Evolutionary conservation across 495 filamentous ascomycete genomes (phyloP), one percentile per base, ranked within the genome.

Genomic region (Tuber calosporum): DNA sequence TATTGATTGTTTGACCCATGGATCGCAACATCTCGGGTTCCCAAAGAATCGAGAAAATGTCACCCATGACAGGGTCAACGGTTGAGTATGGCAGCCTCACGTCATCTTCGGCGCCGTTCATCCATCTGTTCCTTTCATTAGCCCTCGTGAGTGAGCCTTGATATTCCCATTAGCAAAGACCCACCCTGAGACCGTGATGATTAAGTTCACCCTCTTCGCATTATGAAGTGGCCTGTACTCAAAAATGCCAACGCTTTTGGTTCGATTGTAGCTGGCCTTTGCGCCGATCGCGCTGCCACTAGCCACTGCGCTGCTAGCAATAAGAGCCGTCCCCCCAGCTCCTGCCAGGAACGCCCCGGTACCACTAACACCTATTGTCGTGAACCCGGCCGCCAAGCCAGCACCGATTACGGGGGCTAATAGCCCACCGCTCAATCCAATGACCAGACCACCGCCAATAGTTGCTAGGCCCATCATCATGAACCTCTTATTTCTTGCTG

Each of bases 1-100:
- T 97, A 77, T 97, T 97, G 78, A 99, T 98, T 36, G 95, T 99
- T 71, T 93, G 90, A 86, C 95, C 95, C 92, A 97, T 98, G 80
- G 91, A 95, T 67, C 88, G 90, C 76, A 99, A 87, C 94, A 99
- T 96, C 77, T 99, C 95, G 5, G 95, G 96, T 82, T 99, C 95
- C 96, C 96, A 99, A 70, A 94, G 85, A 13, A 99, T 89, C 0
- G 96, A 98, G 83, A 98, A 99, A 34, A 99, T 88, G 84, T 99
- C 95, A 42, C 95, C 95, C 95, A 99, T 98, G 73, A 97, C 88
- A 0, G 95, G 93, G 82, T 98, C 94, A 4, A 99, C 90, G 3
- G 95, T 99, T 83, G 92, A 96, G 83, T 89, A 99, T 20, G 95
- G 95, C 74, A 99, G 82, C 72, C 95, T 91, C 53, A 98, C 93